Evolutionary conservation across 768 basidiomycete genomes (phyloP).

Genomic region (Amanita molliuscula): DNA sequence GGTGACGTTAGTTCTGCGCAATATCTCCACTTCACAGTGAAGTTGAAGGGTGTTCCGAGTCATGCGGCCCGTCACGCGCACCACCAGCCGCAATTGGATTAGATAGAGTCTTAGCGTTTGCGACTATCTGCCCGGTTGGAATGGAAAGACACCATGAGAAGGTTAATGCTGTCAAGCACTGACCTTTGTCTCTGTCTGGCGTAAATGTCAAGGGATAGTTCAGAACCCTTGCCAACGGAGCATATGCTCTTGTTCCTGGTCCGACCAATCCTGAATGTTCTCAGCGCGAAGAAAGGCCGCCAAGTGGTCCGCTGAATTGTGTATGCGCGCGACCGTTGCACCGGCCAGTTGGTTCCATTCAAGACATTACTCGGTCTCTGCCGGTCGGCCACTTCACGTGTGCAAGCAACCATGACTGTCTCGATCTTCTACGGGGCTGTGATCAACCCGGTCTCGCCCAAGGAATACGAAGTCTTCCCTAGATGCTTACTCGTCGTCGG

Average conservation of each 20-base stretch:
- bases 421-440: slow-evolving; percentile 42
- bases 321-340: neutral
- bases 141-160: too few relatives aligned
- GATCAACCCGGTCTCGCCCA: slow-evolving; percentile 39
- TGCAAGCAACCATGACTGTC: slow-evolving; percentile 1
- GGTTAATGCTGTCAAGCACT: too few relatives aligned
- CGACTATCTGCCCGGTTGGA: neutral
- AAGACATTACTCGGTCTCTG: neutral
- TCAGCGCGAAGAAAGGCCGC: neutral
- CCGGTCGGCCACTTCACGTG: neutral
- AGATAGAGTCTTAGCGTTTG: neutral
- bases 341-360: neutral
- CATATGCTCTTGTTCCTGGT: neutral
- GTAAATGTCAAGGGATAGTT: neutral
- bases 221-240: too few relatives aligned
- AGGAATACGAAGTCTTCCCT: slow-evolving; percentile 34
- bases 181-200: too few relatives aligned
- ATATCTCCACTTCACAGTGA: neutral
- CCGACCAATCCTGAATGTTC: neutral
- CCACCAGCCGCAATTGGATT: neutral
- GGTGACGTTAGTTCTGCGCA: neutral
- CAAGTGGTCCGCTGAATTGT: neutral
- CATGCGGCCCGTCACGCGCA: neutral
- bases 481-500: slow-evolving; percentile 46
- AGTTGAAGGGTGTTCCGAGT: neutral